Percentiles rank a stretch among this genome's conserved stretches.
These are phyloP conservation scores for Picochlorum sp. DNA, from an alignment of 139 green algal species.

Conservation along the genomic window DNA sequence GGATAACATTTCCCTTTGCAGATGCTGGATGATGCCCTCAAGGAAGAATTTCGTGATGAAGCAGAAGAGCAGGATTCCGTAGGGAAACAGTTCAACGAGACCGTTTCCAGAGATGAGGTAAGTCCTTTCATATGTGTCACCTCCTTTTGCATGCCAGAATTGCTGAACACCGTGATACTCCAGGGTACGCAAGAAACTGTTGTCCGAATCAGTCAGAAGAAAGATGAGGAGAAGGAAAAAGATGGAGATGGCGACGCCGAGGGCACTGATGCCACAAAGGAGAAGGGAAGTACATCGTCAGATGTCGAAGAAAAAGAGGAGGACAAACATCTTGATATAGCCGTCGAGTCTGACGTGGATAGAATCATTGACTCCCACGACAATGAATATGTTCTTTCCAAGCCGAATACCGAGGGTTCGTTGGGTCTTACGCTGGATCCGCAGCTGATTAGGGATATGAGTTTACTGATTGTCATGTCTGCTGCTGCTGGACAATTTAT, in stretches of 20 bases:
- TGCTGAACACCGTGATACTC: not conserved
- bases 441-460: slow-evolving; percentile 78
- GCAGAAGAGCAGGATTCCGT: slow-evolving; percentile 29
- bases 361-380: slow-evolving; percentile 91
- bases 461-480: slow-evolving; percentile 56
- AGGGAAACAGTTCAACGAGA: slow-evolving; percentile 58
- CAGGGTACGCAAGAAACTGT: slow-evolving; percentile 52
- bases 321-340: slow-evolving; percentile 2
- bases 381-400: slow-evolving; percentile 97
- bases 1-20: slow-evolving; percentile 7
- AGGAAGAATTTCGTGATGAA: slow-evolving; percentile 56
- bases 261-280: not conserved
- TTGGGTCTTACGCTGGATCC: slow-evolving; percentile 84
- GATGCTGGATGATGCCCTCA: slow-evolving; percentile 49
- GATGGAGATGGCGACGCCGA: slow-evolving; percentile 4
- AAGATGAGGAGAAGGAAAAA: slow-evolving; percentile 16
- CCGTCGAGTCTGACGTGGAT: slow-evolving; percentile 65
- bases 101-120: slow-evolving; percentile 15
- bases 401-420: slow-evolving; percentile 61
- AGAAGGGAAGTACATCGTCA: not conserved
- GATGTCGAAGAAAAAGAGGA: slow-evolving; percentile 1
- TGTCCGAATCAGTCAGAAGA: slow-evolving; percentile 50
- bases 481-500: slow-evolving; percentile 62
- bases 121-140: not conserved
- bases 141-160: too few species aligned